These are phyloP conservation scores for Filosporella fistucella DNA, from an alignment of 495 filamentous ascomycete species.

Conservation along the genomic window DNA sequence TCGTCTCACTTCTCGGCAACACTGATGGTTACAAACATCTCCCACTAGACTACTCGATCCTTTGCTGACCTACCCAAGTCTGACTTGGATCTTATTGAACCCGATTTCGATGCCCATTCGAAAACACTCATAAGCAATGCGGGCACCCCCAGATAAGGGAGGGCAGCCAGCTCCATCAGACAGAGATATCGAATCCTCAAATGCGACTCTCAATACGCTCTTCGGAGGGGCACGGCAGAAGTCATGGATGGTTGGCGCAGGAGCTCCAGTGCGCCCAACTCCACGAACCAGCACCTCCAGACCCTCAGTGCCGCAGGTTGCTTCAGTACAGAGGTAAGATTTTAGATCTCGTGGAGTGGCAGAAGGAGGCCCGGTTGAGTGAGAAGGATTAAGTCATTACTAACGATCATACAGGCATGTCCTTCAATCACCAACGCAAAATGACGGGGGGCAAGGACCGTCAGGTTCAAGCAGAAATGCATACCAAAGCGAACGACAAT, in stretches of 20 bases:
- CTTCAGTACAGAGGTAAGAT: slow-evolving; percentile 13
- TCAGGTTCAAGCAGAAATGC: no score
- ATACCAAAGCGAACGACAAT: no score
- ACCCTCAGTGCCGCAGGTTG: not conserved
- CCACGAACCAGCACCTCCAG: slow-evolving; percentile 28
- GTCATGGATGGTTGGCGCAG: slow-evolving; percentile 57
- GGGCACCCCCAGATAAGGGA: slow-evolving; percentile 23
- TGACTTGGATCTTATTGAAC: slow-evolving; percentile 3
- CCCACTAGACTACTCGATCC: no score
- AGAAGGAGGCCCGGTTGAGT: no score
- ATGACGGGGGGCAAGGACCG: no score
- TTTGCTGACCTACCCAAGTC: no score
- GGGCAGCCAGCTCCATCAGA: slow-evolving; percentile 12
- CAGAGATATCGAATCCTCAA: slow-evolving; percentile 55
- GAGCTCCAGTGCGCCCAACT: slow-evolving; percentile 31
- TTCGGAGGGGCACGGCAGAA: slow-evolving; percentile 55
- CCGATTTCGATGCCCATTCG: slow-evolving; percentile 10
- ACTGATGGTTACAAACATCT: no score
- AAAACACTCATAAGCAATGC: slow-evolving; percentile 17
- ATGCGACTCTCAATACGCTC: slow-evolving; percentile 65
- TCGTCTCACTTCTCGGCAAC: slow-evolving; percentile 6
- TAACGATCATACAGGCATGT: no score
- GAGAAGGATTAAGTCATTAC: no score
- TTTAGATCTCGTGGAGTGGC: not conserved
- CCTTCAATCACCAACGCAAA: no score